These are phyloP conservation scores for Geotrichum phurueaensis DNA, from an alignment of 1,139 yeast genomes.

Conservation along the genomic window DNA sequence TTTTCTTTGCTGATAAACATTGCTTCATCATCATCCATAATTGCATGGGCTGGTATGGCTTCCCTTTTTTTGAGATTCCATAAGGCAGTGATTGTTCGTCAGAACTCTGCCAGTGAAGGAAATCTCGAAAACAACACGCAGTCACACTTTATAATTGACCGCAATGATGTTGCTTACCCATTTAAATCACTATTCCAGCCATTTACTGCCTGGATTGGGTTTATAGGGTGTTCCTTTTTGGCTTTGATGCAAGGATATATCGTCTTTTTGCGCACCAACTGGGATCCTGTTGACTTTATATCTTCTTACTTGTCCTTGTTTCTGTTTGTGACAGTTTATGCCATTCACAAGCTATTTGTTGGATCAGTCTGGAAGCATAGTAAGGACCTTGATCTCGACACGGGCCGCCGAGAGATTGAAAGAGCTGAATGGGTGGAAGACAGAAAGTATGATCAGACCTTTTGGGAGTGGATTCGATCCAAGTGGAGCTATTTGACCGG, in stretches of 20 bases:
- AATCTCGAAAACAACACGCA: background rate
- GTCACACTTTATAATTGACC: slow-evolving; percentile 26
- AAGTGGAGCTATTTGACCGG: slow-evolving; percentile 14
- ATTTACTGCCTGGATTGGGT: slow-evolving; percentile 61
- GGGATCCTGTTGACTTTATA: slow-evolving; percentile 61
- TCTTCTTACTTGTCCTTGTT: slow-evolving; percentile 63
- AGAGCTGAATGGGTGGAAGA: slow-evolving; percentile 38
- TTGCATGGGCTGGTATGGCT: slow-evolving; percentile 82
- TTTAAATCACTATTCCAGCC: slow-evolving; percentile 76
- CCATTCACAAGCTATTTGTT: slow-evolving; percentile 50
- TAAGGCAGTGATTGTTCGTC: slow-evolving; percentile 55
- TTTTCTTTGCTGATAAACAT: slow-evolving; percentile 60
- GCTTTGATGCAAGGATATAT: slow-evolving; percentile 65
- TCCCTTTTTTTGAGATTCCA: slow-evolving; percentile 65
- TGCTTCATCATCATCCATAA: slow-evolving; percentile 62
- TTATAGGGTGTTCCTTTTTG: slow-evolving; percentile 49
- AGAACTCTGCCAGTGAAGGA: slow-evolving; percentile 33
- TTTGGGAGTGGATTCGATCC: slow-evolving; percentile 7
- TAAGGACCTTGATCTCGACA: slow-evolving; percentile 66
- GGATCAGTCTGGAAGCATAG: background rate
- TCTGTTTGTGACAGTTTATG: slow-evolving; percentile 49
- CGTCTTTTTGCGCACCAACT: slow-evolving; percentile 50
- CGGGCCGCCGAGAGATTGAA: slow-evolving; percentile 63
- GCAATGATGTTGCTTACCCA: slow-evolving; percentile 47
- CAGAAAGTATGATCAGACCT: slow-evolving; percentile 27